Evolutionary conservation across 192 early-diverging fungal genomes (phyloP).

Genomic region (Phycomyces nitens): DNA sequence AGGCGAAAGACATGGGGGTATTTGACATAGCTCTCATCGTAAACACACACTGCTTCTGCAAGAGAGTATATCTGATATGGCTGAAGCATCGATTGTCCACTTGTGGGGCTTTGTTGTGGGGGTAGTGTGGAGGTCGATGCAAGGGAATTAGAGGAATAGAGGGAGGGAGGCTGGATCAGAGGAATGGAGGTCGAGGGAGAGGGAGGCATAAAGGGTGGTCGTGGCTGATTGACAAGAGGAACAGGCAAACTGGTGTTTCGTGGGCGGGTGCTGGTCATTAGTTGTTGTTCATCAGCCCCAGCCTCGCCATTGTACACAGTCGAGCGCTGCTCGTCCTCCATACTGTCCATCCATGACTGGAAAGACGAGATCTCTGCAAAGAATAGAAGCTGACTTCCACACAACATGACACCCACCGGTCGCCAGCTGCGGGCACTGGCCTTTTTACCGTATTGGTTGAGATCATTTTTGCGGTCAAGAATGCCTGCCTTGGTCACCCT

Average conservation of each 20-base stretch:
- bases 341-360: constrained; percentile 37
- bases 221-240: background rate
- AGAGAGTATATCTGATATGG: constrained; percentile 54
- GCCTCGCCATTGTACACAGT: background rate
- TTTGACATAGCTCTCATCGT: constrained; percentile 68
- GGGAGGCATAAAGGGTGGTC: background rate
- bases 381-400: constrained; percentile 73
- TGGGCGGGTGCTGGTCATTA: background rate
- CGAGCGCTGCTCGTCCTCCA: background rate
- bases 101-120: constrained; percentile 5
- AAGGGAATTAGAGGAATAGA: constrained; percentile 8
- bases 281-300: background rate
- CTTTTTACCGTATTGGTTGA: constrained; percentile 61
- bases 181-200: constrained; percentile 11
- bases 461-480: constrained; percentile 70
- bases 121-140: background rate
- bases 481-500: constrained; percentile 64
- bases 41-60: constrained; percentile 62
- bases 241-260: constrained; percentile 9
- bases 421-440: constrained; percentile 67
- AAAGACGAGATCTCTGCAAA: constrained; percentile 59
- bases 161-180: constrained; percentile 3
- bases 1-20: constrained; percentile 79
- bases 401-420: constrained; percentile 70
- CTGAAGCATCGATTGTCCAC: background rate